Base-by-base conservation (phyloP, 371 early-diverging fungal genomes). In the Syncephalastrum racemosum region DNA sequence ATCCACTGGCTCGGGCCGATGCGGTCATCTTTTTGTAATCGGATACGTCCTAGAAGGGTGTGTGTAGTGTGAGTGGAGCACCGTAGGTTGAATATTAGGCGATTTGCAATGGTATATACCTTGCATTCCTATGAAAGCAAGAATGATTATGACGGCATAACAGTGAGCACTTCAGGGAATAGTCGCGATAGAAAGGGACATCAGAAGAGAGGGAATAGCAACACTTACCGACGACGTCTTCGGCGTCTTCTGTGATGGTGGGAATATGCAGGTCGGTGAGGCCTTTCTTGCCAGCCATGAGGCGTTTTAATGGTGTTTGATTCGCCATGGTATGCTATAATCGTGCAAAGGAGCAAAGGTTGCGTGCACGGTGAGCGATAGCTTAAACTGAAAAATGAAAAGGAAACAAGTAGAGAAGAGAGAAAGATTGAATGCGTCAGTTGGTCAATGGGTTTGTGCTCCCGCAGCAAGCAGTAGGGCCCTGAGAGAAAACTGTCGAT, bases 1-100 rank as follows among this genome's bases (percentile, higher is more conserved):
- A 99, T 93, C 94, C 97, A 96, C 53, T 80, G 83, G 39, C 85
- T 84, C 18, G 77, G 82, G 65, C 60, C 58, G 46, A 46, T 66
- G 41, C 41, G 50, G 6, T 77, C 79, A 58, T 81, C 77, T 52
- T 78, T 83, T 53, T 83, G 82, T 56, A 88, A 66, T 46, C 88
- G 71, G 59, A 85, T 82, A 20, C 88, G 84, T 7, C 88, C 88
- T 77, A 51, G 27, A 31, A 48, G 18, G 22, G 18, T 20, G 7
- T 20, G 7, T 12, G 49, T 8, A 24, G 24, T 7, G 8, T 13
- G 2, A 24, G 19, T 42, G 36, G 36, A 8, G 36, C 10, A 10
- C 10, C 12, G 5, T 2, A 12, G 10, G 36, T 31, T 31, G 36
- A 12, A 31, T 31, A 8, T 31, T 31, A 8, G 36, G 36, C 12